These are phyloP conservation scores for Globisporangium orthogonon DNA, from an alignment of 352 stramenopile species.

Conservation along the genomic window DNA sequence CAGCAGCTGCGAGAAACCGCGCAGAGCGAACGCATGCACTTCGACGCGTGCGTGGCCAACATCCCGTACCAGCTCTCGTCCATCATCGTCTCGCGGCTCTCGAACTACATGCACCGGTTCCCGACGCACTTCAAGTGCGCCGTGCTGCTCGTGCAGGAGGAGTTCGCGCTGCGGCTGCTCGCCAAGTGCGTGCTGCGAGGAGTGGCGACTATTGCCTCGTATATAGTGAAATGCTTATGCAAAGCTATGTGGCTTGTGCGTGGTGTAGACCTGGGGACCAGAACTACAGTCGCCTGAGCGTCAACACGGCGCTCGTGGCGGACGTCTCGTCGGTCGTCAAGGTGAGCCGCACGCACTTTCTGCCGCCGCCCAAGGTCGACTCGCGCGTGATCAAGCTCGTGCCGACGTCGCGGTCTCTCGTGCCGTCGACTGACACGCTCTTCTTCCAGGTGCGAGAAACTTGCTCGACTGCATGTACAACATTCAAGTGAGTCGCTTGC, in stretches of 20 bases:
- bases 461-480: not conserved
- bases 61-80: slow-evolving; percentile 88
- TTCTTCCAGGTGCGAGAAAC: slow-evolving; percentile 40
- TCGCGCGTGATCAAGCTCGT: slow-evolving; percentile 74
- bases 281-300: slow-evolving; percentile 77
- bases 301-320: slow-evolving; percentile 70
- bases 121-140: slow-evolving; percentile 45
- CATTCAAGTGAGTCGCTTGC: not conserved
- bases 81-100: slow-evolving; percentile 66
- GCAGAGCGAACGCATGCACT: slow-evolving; percentile 10
- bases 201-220: too few species aligned
- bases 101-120: slow-evolving; percentile 64
- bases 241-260: not conserved
- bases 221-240: not conserved
- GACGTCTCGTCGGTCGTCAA: slow-evolving; percentile 56
- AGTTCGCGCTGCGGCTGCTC: slow-evolving; percentile 72
- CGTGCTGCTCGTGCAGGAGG: slow-evolving; percentile 80
- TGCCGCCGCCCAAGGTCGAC: slow-evolving; percentile 78
- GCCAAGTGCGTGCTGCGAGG: slow-evolving; percentile 33
- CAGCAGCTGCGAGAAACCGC: not conserved
- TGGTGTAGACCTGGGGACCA: slow-evolving; percentile 45
- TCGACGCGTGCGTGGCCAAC: slow-evolving; percentile 81
- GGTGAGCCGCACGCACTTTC: slow-evolving; percentile 56
- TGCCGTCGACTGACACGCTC: slow-evolving; percentile 15
- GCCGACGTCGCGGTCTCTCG: slow-evolving; percentile 14